Evolutionary conservation across 2,329 filamentous ascomycete species (phyloP), one percentile per base, ranked within the genome.

Genomic region (Ophiocordyceps unilateralis): DNA sequence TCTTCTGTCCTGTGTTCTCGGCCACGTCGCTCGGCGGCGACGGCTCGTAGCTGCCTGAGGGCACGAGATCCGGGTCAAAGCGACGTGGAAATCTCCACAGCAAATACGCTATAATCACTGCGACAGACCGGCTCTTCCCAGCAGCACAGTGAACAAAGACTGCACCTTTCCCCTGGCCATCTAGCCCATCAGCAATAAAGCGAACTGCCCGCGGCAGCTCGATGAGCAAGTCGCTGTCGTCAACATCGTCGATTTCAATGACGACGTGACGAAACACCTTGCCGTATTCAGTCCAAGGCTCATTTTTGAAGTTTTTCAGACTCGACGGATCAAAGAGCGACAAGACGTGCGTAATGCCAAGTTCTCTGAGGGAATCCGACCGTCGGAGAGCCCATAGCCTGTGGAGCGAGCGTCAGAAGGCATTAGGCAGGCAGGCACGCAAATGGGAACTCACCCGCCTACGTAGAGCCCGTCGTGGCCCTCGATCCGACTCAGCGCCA

Each of bases 51-150:
- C 53, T 40, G 15, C 47, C 42, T n/a, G 50, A 46, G 14, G 55
- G 50, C 12, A 61, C 48, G 47, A 58, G 42, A 49, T 67, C 58
- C 26, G 59, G 55, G 46, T 62, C 58, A 52, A 75, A 75, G 43
- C 67, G 68, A 30, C 68, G 58, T 5, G 75, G 72, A 50, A 76
- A 69, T 51, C 72, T 74, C 61, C 74, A 78, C 49, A 96, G 81
- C 41, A 96, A 68, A 61, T 88, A 96, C 47, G 91, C 89, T 45
- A 93, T 73, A 43, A 85, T 73, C 50, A 84, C 76, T 26, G 86
- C 81, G 50, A 89, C 83, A 40, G 89, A 96, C 46, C 91, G 83
- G 28, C 88, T 95, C 64, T 93, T 93, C 43, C 91, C 91, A 78
- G 94, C 94, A 20, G 87, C 89, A 70, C 91, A 94, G 63, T 73